Evolutionary conservation across 2,329 filamentous ascomycete genomes (phyloP).

Genomic region (Sporothrix phasma): DNA sequence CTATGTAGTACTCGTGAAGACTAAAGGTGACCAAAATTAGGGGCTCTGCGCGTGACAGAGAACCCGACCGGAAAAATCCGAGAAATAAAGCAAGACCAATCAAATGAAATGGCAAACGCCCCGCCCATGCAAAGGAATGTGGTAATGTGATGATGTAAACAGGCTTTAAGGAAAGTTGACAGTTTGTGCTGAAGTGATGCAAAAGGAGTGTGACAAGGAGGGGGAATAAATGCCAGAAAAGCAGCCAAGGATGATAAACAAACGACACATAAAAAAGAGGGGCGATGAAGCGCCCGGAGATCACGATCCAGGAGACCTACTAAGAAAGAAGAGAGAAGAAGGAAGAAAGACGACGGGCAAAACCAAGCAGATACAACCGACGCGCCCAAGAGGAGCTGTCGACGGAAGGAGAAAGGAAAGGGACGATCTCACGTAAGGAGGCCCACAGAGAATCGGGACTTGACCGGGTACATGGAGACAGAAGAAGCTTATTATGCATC

Average conservation of each 20-base stretch:
- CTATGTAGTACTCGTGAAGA: constrained; percentile 2
- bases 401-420: neutral
- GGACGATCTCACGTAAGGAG: neutral
- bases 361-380: neutral
- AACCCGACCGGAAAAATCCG: too few species aligned
- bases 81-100: neutral
- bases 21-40: neutral
- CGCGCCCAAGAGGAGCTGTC: neutral
- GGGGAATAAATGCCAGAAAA: neutral
- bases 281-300: neutral
- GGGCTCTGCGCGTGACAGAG: neutral
- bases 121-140: constrained; percentile 19
- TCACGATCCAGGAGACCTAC: neutral
- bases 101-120: constrained; percentile 12
- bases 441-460: neutral
- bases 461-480: neutral
- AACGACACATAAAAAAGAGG: neutral
- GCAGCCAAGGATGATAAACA: neutral
- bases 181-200: constrained; percentile 3
- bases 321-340: too few species aligned
- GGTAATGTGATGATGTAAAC: neutral
- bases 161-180: neutral
- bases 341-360: neutral
- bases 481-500: neutral
- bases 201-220: constrained; percentile 7